Percentiles rank a stretch among this genome's conserved stretches.
Conservation (phyloP, 805 yeast genomes). For the Grigorovia transvaalensis region DNA sequence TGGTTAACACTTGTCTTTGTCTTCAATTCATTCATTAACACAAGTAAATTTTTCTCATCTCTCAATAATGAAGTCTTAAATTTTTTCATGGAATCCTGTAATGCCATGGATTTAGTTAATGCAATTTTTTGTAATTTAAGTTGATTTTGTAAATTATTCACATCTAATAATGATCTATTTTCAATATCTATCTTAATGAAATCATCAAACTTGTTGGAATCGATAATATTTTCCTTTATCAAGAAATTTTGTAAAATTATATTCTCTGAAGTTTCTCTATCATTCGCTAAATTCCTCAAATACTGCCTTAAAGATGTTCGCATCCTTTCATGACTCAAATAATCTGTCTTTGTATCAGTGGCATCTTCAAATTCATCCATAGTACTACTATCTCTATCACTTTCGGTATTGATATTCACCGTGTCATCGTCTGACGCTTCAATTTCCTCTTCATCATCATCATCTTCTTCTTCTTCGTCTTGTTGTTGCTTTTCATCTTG, state of each 20-base stretch:
- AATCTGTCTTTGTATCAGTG: slow-evolving; percentile 12
- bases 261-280: slow-evolving; percentile 46
- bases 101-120: slow-evolving; percentile 40
- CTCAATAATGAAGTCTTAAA: slow-evolving; percentile 46
- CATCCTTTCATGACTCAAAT: slow-evolving; percentile 61
- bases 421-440: slow-evolving; percentile 1
- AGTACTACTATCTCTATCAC: slow-evolving; percentile 8
- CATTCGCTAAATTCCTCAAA: slow-evolving; percentile 41
- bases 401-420: slow-evolving; percentile 3
- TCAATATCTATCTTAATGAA: slow-evolving; percentile 38
- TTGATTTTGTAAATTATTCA: slow-evolving; percentile 50
- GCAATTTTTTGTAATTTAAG: slow-evolving; percentile 64
- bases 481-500: not conserved
- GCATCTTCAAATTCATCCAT: slow-evolving; percentile 21
- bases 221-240: slow-evolving; percentile 25
- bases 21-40: slow-evolving; percentile 59
- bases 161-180: slow-evolving; percentile 51
- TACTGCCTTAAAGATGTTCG: slow-evolving; percentile 73
- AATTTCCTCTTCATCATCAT: not conserved
- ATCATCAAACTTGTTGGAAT: slow-evolving; percentile 12
- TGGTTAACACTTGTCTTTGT: slow-evolving; percentile 40
- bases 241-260: slow-evolving; percentile 46
- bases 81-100: slow-evolving; percentile 47
- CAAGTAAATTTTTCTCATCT: slow-evolving; percentile 44
- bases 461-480: not conserved